Evolutionary conservation across 2,329 filamentous ascomycete genomes (phyloP), one percentile per base, ranked within the genome.

Genomic region (Podosphaera fusca): DNA sequence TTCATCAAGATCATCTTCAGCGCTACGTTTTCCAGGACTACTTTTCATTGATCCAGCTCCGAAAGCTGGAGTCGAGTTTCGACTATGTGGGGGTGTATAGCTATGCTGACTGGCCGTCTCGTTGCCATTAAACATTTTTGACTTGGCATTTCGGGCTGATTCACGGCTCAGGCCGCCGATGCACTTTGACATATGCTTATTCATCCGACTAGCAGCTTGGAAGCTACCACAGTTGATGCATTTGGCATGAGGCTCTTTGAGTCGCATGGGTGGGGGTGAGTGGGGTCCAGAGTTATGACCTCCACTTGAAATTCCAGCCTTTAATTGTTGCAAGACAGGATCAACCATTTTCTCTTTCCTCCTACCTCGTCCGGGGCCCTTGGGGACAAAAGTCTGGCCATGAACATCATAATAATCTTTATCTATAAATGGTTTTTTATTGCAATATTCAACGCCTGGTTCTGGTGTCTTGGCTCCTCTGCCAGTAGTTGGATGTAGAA

Each of bases 351-450:
- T 84, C 74, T 85, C 87, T 76, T 84, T 87, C 73, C 85, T 85
- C 72, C 85, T 85, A 71, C 85, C 85, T 71, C 85, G 84, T 59
- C 84, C 84, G 59, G 83, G 77, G 12, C 80, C 80, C 30, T 83
- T 82, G 21, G 80, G 81, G 12, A 85, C 81, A 76, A 85, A 89
- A 34, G 83, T 85, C 69, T 88, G 86, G 55, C 84, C 85, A 69
- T 88, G 88, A 61, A 89, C 86, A 68, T 90, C 85, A 70, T 81
- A 84, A 59, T 84, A 84, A 1, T 80, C 74, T 67, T 85, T 82
- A 62, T 85, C 79, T 59, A 87, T 84, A 72, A 84, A 89, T 0
- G 85, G 84, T 59, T 84, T 80, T 61, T 81, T 81, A 69, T 85
- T 86, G 75, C 85, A 90, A 73, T 88, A 89, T 62, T 82, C 79